Base-by-base conservation (phyloP, 805 yeast species). In the Candida silvicultrix region DNA sequence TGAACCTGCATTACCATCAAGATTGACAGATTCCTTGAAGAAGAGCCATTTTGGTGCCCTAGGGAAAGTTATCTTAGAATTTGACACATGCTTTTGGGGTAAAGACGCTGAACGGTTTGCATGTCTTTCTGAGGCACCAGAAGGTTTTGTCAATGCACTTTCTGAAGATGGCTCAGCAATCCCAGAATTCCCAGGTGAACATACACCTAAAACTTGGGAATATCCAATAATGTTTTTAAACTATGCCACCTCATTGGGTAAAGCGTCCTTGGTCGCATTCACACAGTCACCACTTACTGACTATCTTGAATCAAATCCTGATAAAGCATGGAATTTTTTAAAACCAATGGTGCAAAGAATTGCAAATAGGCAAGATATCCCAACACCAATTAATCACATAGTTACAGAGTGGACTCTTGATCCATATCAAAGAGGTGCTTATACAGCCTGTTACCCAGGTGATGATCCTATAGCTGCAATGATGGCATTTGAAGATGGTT, bases 371-470 rank as follows among this genome's bases (percentile, higher is more conserved):
- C 19, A 35, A 50, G 53, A 55, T 54, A 64, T 47, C 0, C 76
- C 77, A 5, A 45, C 48, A 1, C 80, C 73, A 41, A 59, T 45
- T 4, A 73, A 72, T 43, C 60, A 70, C 0, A 64, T 81, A 0
- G 73, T 75, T 2, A 77, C 92, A 0, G 68, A 79, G 23, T 92
- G 98, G 98, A 83, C 95, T 1, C 59, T 62, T 2, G 95, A 90
- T 54, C 88, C 89, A 1, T 87, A 73, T 57, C 74, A 87, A 2
- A 66, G 85, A 45, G 98, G 98, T 3, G 81, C 96, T 1, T 92
- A 88, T 63, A 74, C 87, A 11, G 89, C 90, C 0, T 75, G 87
- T 45, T 62, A 68, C 34, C 79, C 83, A 0, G 82, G 81, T 8
- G 85, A 85, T 60, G 88, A 83, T 55, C 88, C 95, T 0, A 68